phyloP scores from a whole-genome alignment of 1,284 basidiomycete genomes.

The Bondarzewia mesenterica region DNA sequence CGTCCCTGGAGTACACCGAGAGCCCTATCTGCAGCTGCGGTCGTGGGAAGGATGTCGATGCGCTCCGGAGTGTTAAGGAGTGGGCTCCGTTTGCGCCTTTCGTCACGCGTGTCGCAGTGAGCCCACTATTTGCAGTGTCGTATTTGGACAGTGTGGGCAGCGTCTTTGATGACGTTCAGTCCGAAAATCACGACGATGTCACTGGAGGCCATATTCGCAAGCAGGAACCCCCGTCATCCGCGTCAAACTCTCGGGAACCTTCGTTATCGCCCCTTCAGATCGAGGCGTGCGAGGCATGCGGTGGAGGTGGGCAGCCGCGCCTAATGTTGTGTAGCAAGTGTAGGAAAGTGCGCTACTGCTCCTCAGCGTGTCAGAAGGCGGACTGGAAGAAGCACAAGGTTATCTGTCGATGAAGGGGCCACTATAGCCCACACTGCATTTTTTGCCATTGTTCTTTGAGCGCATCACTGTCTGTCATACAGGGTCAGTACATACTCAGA shows the following conservation, averaged over 20 bases:
- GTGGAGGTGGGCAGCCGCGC: conserved; percentile 17
- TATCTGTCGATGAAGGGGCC: too few relatives aligned
- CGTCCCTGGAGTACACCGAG: conserved; percentile 20
- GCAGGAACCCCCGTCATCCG: neutral
- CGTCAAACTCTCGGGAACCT: neutral
- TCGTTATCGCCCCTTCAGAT: conserved; percentile 3
- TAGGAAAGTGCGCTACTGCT: conserved; percentile 21
- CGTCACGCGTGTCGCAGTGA: conserved; percentile 38
- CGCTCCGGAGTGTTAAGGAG: conserved; percentile 18
- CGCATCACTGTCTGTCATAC: too few relatives aligned
- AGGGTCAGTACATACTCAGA: too few relatives aligned
- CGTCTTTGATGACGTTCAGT: neutral
- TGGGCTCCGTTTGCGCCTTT: conserved; percentile 30
- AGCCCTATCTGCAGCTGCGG: conserved; percentile 43
- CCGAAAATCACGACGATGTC: neutral
- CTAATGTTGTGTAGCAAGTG: conserved; percentile 16
- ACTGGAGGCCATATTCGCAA: conserved; percentile 6
- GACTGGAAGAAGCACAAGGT: conserved; percentile 24
- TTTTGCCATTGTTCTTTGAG: too few relatives aligned
- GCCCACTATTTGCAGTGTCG: conserved; percentile 38
- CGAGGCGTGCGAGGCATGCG: conserved; percentile 22
- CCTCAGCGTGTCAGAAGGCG: conserved; percentile 19
- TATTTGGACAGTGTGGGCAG: conserved; percentile 30
- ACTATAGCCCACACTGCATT: too few relatives aligned
- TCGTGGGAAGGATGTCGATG: conserved; percentile 29